These are phyloP conservation scores for Amauroascus verrucosus DNA, from an alignment of 2,329 filamentous ascomycete species.

Conservation along the genomic window DNA sequence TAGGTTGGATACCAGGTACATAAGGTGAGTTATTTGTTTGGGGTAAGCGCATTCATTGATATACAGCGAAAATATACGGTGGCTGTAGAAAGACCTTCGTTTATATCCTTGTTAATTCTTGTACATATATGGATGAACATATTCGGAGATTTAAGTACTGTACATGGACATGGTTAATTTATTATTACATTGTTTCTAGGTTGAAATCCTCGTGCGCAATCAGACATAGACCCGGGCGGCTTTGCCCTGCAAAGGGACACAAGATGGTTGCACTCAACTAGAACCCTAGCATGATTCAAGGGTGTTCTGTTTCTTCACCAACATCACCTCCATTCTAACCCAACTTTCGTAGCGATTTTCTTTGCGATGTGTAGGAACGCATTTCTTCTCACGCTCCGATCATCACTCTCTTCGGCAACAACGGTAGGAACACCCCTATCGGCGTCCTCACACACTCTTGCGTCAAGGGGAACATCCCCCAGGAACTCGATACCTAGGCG, in stretches of 20 bases:
- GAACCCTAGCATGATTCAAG: neutral
- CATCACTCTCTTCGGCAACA: constrained; percentile 60
- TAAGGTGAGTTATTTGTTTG: neutral
- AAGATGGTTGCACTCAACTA: too few species aligned
- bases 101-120: neutral
- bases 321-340: constrained; percentile 30
- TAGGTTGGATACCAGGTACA: neutral
- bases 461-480: constrained; percentile 80
- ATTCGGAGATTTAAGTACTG: neutral
- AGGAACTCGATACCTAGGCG: constrained; percentile 68
- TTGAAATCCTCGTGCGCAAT: too few species aligned
- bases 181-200: too few species aligned
- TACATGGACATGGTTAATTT: too few species aligned
- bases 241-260: too few species aligned
- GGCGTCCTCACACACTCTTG: constrained; percentile 75
- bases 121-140: neutral
- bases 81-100: neutral
- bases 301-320: neutral
- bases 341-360: constrained; percentile 38
- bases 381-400: constrained; percentile 55
- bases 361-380: constrained; percentile 64
- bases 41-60: neutral
- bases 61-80: neutral
- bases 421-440: constrained; percentile 83
- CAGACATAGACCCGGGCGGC: too few species aligned